Conservation (phyloP, 2,329 filamentous ascomycete genomes). For the Beauveria pseudobassiana region DNA sequence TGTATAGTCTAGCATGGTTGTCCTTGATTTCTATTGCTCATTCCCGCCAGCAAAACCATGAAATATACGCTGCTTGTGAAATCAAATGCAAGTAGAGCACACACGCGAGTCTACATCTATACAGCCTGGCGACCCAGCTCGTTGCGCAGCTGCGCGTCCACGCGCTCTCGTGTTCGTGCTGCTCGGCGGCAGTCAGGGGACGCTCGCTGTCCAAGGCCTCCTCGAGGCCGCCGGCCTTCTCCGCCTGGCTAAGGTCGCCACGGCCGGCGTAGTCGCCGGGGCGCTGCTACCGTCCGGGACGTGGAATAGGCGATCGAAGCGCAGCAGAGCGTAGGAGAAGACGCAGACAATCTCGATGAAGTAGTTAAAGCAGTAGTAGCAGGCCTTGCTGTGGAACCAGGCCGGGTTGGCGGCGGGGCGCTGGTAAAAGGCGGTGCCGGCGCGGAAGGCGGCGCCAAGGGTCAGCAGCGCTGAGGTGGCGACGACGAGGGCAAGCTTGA, state of each 20-base stretch:
- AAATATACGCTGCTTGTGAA: neutral
- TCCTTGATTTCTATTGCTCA: neutral
- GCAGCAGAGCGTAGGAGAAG: slow-evolving; percentile 54
- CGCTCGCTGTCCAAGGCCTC: slow-evolving; percentile 20
- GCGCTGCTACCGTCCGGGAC: slow-evolving; percentile 62
- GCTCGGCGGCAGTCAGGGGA: slow-evolving; percentile 14
- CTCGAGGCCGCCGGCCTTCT: slow-evolving; percentile 15
- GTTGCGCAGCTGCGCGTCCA: slow-evolving; percentile 17
- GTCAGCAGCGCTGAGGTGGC: slow-evolving; percentile 52
- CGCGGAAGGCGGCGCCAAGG: slow-evolving; percentile 63
- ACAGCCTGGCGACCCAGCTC: slow-evolving; percentile 18
- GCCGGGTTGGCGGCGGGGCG: slow-evolving; percentile 47
- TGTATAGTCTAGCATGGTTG: neutral
- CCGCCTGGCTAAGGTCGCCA: neutral
- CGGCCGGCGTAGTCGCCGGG: slow-evolving; percentile 39
- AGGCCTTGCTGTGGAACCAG: slow-evolving; percentile 63
- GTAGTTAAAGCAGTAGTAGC: slow-evolving; percentile 78
- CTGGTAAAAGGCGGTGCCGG: slow-evolving; percentile 48
- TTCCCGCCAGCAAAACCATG: neutral
- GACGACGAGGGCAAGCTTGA: slow-evolving; percentile 60
- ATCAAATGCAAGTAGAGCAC: neutral
- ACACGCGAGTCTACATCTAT: slow-evolving; percentile 3
- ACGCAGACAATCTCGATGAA: slow-evolving; percentile 65
- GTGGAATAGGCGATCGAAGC: slow-evolving; percentile 70
- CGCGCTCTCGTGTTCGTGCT: slow-evolving; percentile 13